A percentile compares a stretch with the other conserved stretches of the same genome.
Conservation (phyloP, 2,329 filamentous ascomycete species). For the Pseudopithomyces chartarum region DNA sequence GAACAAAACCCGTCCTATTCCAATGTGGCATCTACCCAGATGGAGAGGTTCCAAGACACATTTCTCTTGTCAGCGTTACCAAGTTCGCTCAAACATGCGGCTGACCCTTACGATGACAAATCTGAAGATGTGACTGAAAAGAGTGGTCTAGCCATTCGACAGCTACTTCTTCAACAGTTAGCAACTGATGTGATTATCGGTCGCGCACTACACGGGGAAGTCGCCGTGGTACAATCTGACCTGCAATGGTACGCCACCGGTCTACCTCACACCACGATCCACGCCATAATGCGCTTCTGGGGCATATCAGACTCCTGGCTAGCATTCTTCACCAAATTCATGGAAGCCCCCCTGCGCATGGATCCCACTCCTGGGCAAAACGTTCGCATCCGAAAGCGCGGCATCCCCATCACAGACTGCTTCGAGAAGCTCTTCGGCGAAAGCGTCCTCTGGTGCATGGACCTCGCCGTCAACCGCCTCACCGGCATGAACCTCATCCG, state of each 20-base stretch:
- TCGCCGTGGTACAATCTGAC: constrained; percentile 50
- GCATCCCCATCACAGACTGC: constrained; percentile 50
- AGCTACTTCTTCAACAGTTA: constrained; percentile 47
- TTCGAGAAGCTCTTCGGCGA: constrained; percentile 52
- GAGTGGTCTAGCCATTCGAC: constrained; percentile 41
- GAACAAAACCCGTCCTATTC: not conserved
- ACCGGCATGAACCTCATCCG: constrained; percentile 49
- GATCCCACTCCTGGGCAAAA: constrained; percentile 34
- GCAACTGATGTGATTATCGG: constrained; percentile 46
- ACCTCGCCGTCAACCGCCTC: constrained; percentile 49
- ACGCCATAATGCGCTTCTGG: constrained; percentile 47
- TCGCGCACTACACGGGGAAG: constrained; percentile 39
- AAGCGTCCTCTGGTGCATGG: constrained; percentile 51
- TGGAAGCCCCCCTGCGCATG: constrained; percentile 49
- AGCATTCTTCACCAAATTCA: constrained; percentile 50
- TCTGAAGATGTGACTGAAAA: constrained; percentile 7
- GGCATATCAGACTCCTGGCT: constrained; percentile 49
- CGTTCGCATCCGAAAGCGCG: constrained; percentile 45
- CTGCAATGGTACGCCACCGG: constrained; percentile 51
- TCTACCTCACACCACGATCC: constrained; percentile 49
- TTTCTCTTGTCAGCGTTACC: constrained; percentile 16
- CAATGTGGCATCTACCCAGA: constrained; percentile 24
- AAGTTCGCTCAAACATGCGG: constrained; percentile 28
- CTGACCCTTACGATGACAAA: constrained; percentile 14
- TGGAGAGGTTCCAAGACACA: not conserved